phyloP scores from a whole-genome alignment of 805 yeast genomes.

The Kockiozyma suomiensis region DNA sequence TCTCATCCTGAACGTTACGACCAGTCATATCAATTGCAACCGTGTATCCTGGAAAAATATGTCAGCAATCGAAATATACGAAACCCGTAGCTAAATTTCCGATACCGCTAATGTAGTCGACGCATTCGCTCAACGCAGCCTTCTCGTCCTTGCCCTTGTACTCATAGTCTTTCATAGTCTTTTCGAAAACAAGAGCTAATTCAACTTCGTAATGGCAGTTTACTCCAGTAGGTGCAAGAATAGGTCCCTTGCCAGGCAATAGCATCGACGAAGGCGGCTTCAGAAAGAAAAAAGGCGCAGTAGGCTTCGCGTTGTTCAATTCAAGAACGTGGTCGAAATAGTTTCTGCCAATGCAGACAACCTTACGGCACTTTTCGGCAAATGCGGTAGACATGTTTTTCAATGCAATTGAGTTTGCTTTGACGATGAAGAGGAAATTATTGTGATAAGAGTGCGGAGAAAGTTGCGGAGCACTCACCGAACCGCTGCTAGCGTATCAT shows the following conservation, averaged over 20 bases:
- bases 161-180: constrained; percentile 41
- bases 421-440: not conserved
- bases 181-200: constrained; percentile 74
- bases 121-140: constrained; percentile 62
- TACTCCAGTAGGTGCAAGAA: constrained; percentile 79
- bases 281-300: constrained; percentile 87
- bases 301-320: constrained; percentile 76
- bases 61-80: no score
- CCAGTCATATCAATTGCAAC: constrained; percentile 94
- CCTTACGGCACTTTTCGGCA: constrained; percentile 49
- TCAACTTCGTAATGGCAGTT: constrained; percentile 92
- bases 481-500: not conserved
- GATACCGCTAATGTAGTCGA: constrained; percentile 77
- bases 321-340: constrained; percentile 96
- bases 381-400: constrained; percentile 25
- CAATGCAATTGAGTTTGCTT: not conserved
- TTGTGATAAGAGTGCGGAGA: not conserved
- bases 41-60: constrained; percentile 53
- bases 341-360: constrained; percentile 94
- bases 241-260: constrained; percentile 67
- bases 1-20: constrained; percentile 92
- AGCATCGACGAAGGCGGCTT: constrained; percentile 85
- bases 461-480: not conserved
- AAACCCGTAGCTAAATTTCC: no score
- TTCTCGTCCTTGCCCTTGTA: constrained; percentile 52